Percentiles rank a stretch among this genome's conserved stretches.
Conservation (phyloP, 2,329 filamentous ascomycete genomes). For the Fusarium nanum region DNA sequence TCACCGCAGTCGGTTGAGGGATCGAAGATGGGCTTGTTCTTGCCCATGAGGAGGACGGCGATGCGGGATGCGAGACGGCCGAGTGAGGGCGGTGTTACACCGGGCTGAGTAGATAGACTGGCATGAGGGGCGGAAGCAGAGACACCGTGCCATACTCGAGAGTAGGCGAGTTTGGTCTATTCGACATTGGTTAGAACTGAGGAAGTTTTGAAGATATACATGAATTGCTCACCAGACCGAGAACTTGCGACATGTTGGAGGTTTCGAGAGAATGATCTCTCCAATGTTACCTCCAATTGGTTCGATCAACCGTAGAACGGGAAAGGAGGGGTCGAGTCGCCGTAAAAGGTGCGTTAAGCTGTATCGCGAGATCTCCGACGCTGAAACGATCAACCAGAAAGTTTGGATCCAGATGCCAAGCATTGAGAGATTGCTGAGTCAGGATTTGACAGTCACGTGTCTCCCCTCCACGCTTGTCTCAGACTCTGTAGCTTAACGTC, state of each 20-base stretch:
- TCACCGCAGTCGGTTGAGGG: conserved; percentile 98
- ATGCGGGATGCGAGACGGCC: conserved; percentile 91
- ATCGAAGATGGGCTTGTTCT: conserved; percentile 98
- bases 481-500: neutral
- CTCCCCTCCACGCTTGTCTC: neutral
- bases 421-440: conserved; percentile 39
- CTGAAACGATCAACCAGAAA: conserved; percentile 37
- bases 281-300: conserved; percentile 24
- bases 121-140: conserved; percentile 76
- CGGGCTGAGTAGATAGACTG: conserved; percentile 67
- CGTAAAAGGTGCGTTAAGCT: conserved; percentile 36
- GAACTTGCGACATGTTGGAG: conserved; percentile 78
- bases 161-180: conserved; percentile 95
- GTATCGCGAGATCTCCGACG: conserved; percentile 37
- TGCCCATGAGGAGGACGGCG: conserved; percentile 92
- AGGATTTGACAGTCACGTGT: conserved; percentile 41
- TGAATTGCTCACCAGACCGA: conserved; percentile 72
- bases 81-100: conserved; percentile 78
- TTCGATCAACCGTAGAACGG: conserved; percentile 19
- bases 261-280: conserved; percentile 37
- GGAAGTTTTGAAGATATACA: conserved; percentile 12
- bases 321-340: conserved; percentile 17
- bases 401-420: conserved; percentile 45
- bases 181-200: conserved; percentile 22
- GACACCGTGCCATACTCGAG: conserved; percentile 90